phyloP scores from a whole-genome alignment of 495 filamentous ascomycete species.

The Saxispiralis lemnorum region DNA sequence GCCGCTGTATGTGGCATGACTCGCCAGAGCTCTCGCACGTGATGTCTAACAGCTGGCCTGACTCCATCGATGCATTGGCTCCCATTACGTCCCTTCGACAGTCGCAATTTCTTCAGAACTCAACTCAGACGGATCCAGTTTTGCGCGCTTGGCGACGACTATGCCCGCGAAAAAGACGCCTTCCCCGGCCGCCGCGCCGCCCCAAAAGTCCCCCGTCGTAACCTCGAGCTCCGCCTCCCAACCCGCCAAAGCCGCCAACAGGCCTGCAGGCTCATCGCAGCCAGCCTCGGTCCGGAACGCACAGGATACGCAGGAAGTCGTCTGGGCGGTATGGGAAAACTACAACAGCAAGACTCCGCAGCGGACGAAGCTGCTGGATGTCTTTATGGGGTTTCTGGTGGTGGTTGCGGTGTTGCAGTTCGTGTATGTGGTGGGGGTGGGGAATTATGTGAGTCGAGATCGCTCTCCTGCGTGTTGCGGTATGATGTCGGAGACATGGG shows the following conservation, averaged over 20 bases:
- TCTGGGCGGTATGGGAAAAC: conserved; percentile 44
- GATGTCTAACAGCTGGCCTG: no score
- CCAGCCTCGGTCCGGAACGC: conserved; percentile 18
- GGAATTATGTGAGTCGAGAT: conserved; percentile 62
- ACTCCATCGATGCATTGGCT: no score
- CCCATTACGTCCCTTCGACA: no score
- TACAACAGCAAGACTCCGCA: conserved; percentile 69
- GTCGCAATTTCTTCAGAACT: no score
- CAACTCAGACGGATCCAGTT: no score
- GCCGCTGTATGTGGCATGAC: no score
- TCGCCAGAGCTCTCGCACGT: no score
- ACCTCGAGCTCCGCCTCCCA: conserved; percentile 2
- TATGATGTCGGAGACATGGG: no score
- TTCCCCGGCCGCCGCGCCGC: conserved; percentile 4
- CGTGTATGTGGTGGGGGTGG: conserved; percentile 74
- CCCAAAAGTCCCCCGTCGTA: conserved; percentile 2
- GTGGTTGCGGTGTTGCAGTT: conserved; percentile 80
- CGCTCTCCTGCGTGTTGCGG: no score
- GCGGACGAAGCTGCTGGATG: conserved; percentile 80
- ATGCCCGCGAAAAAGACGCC: conserved; percentile 15
- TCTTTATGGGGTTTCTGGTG: conserved; percentile 79
- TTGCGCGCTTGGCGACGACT: background rate
- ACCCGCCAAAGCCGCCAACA: conserved; percentile 1
- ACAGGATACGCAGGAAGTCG: conserved; percentile 37
- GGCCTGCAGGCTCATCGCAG: conserved; percentile 17